A percentile compares a stretch with the other conserved stretches of the same genome.
Evolutionary conservation across 179 eudicot species (phyloP).

Genomic region (Silene coronaria): DNA sequence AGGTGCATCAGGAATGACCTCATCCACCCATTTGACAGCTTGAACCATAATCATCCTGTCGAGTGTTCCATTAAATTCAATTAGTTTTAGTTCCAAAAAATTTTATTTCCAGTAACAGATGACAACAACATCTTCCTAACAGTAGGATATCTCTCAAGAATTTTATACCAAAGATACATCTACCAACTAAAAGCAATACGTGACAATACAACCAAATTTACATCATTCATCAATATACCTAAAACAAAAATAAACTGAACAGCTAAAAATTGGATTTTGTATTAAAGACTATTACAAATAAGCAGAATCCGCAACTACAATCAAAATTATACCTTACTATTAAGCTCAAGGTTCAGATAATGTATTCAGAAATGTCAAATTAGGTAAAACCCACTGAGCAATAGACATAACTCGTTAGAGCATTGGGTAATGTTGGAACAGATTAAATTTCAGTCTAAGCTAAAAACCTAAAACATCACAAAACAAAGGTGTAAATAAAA

Average conservation of each 20-base stretch:
- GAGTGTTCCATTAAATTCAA: slow-evolving; percentile 9
- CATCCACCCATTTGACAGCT: slow-evolving; percentile 96
- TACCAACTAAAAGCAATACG: background rate
- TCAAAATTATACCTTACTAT: background rate
- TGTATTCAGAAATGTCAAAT: background rate
- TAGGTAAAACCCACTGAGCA: background rate
- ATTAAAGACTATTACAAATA: too few relatives aligned
- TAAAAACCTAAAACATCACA: background rate
- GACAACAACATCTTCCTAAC: background rate
- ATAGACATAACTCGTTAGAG: background rate
- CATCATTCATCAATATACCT: background rate
- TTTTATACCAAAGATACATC: background rate
- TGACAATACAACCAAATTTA: background rate
- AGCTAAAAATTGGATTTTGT: background rate
- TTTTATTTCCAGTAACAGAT: background rate
- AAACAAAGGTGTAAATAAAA: too few relatives aligned
- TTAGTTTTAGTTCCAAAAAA: background rate
- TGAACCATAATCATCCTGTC: slow-evolving; percentile 77
- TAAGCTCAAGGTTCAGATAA: background rate
- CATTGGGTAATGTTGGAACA: background rate
- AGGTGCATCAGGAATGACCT: slow-evolving; percentile 93
- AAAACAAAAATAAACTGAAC: background rate
- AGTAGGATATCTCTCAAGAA: background rate
- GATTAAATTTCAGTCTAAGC: background rate
- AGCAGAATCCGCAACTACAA: background rate